Evolutionary conservation across 208 protist species (phyloP).

Genomic region (Tritrichomonas foetus): DNA sequence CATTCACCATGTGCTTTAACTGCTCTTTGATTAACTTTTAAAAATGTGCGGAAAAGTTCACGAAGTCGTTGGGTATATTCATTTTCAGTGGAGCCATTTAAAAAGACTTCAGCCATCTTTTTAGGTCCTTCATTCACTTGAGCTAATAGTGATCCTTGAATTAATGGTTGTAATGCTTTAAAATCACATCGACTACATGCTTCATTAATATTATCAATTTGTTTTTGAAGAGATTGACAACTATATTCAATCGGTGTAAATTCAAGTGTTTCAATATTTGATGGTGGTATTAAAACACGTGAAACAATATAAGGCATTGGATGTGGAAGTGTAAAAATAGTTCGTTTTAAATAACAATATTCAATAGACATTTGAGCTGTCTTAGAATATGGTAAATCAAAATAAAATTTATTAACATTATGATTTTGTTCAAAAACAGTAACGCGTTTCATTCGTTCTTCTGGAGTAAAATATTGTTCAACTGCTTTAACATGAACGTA

Average conservation of each 20-base stretch:
- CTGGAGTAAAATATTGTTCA: neutral
- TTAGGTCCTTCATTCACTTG: conserved; percentile 15
- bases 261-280: neutral
- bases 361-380: neutral
- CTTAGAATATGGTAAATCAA: conserved; percentile 5
- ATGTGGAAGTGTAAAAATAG: neutral
- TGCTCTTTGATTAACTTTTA: neutral
- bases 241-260: neutral
- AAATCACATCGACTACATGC: neutral
- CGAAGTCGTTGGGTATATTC: neutral
- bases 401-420: neutral
- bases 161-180: neutral
- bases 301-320: neutral
- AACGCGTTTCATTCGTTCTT: neutral
- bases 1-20: neutral
- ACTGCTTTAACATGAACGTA: neutral
- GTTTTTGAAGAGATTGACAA: neutral
- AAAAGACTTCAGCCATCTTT: neutral
- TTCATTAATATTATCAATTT: neutral
- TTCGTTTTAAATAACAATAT: neutral
- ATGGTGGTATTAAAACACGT: neutral
- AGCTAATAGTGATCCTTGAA: neutral
- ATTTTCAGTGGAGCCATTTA: neutral
- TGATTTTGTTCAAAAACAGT: conserved; percentile 15
- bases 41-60: neutral